Evolutionary conservation across 2,329 filamentous ascomycete genomes (phyloP).

Genomic region (Ceratocystis cubensis): DNA sequence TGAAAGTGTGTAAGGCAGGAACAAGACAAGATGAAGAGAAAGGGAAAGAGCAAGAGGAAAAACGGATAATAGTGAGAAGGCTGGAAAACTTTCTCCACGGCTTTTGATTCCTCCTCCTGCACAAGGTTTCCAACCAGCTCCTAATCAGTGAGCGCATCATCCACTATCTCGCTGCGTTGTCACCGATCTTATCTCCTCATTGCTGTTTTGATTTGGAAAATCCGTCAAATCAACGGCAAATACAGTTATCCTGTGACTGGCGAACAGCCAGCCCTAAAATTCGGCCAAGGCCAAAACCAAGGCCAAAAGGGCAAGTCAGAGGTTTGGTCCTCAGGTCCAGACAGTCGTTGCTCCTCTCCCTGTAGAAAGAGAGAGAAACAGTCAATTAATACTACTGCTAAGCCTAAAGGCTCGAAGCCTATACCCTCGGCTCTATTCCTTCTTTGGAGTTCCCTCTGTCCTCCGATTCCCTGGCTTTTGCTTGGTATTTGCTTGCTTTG

Average conservation of each 20-base stretch:
- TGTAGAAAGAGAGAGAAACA: no score
- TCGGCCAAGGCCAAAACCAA: neutral
- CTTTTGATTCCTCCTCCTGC: slow-evolving; percentile 1
- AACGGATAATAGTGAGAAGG: neutral
- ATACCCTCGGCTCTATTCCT: slow-evolving; percentile 9
- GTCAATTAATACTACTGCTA: no score
- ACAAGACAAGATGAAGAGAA: neutral
- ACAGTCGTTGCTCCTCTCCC: neutral
- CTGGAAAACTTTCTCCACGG: neutral
- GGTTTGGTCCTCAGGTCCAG: no score
- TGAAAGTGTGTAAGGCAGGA: neutral
- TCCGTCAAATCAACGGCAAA: neutral
- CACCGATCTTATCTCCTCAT: neutral
- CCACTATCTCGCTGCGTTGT: neutral
- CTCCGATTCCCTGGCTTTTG: neutral
- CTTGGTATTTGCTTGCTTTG: slow-evolving; percentile 3
- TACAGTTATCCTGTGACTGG: no score
- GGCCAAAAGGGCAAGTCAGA: neutral
- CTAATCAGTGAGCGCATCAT: neutral
- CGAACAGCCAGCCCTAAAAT: neutral
- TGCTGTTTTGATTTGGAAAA: neutral
- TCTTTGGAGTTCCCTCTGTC: neutral
- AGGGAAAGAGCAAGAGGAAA: neutral
- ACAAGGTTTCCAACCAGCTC: neutral
- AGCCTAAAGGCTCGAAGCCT: neutral